Percentiles rank a stretch among this genome's conserved stretches.
phyloP scores from a whole-genome alignment of 805 yeast species.

The Wickerhamomyces canadensis region DNA sequence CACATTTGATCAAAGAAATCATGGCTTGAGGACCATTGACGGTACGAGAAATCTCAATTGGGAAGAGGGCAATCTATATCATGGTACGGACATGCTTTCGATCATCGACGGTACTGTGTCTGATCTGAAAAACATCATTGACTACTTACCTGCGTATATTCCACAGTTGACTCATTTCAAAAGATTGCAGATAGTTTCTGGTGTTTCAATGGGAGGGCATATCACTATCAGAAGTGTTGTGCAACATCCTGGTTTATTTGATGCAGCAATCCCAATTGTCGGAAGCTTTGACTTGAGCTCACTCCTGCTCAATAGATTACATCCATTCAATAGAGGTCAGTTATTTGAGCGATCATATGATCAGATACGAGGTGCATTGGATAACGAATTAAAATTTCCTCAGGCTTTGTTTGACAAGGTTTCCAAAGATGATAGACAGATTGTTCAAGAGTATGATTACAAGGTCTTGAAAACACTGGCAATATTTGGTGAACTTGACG shows the following conservation, averaged over 20 bases:
- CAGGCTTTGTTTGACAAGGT: constrained; percentile 7
- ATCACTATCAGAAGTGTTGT: constrained; percentile 12
- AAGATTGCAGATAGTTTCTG: constrained; percentile 8
- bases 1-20: constrained; percentile 20
- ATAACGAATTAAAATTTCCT: constrained; percentile 3
- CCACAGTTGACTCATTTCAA: constrained; percentile 5
- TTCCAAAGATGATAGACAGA: constrained; percentile 11
- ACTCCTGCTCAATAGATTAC: constrained; percentile 13
- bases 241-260: constrained; percentile 9
- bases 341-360: constrained; percentile 1
- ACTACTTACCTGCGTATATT: constrained; percentile 12
- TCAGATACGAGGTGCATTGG: background rate
- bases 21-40: constrained; percentile 13
- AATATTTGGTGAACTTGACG: constrained; percentile 16
- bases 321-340: background rate
- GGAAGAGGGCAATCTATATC: constrained; percentile 13
- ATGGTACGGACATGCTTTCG: constrained; percentile 17
- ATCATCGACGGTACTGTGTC: constrained; percentile 14
- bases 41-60: constrained; percentile 8
- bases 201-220: constrained; percentile 24
- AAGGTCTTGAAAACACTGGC: constrained; percentile 13
- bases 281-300: constrained; percentile 19
- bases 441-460: constrained; percentile 8
- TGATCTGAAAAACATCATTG: constrained; percentile 15
- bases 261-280: constrained; percentile 18